These are phyloP conservation scores for Paraleonurus japonicus DNA, from an alignment of 257 asterid species.

Conservation along the genomic window DNA sequence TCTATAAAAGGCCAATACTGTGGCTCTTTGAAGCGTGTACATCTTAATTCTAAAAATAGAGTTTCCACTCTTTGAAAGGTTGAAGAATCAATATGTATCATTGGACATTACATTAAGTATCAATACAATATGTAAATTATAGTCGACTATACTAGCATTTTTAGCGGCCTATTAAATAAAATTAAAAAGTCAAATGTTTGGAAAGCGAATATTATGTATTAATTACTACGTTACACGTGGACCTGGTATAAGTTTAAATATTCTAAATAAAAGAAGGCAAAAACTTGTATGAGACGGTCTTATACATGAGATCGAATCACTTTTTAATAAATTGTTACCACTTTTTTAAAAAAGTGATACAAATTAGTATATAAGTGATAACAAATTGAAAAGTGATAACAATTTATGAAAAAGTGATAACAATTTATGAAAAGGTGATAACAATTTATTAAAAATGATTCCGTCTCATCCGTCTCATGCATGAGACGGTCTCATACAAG, in stretches of 20 bases:
- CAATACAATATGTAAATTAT: slow-evolving; percentile 15
- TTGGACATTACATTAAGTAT: not conserved
- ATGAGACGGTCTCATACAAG: too few species aligned
- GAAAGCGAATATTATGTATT: slow-evolving; percentile 3
- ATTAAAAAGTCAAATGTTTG: slow-evolving; percentile 23
- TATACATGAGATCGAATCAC: too few species aligned
- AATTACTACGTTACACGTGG: slow-evolving; percentile 4
- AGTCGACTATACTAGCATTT: not conserved
- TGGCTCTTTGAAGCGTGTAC: slow-evolving; percentile 11
- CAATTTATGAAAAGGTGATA: too few species aligned
- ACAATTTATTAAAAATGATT: too few species aligned
- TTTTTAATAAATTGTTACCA: too few species aligned
- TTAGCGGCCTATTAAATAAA: not conserved
- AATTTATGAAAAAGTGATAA: too few species aligned
- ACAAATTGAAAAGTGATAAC: too few species aligned
- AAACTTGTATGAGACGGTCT: too few species aligned
- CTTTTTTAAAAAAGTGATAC: too few species aligned
- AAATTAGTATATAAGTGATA: too few species aligned
- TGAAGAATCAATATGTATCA: not conserved
- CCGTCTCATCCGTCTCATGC: too few species aligned
- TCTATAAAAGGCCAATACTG: not conserved
- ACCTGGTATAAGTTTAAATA: not conserved
- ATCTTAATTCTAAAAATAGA: not conserved
- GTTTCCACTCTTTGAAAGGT: not conserved
- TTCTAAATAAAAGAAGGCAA: too few species aligned